Base-by-base conservation (phyloP, 805 yeast genomes). In the Isabelozyma rhagii region DNA sequence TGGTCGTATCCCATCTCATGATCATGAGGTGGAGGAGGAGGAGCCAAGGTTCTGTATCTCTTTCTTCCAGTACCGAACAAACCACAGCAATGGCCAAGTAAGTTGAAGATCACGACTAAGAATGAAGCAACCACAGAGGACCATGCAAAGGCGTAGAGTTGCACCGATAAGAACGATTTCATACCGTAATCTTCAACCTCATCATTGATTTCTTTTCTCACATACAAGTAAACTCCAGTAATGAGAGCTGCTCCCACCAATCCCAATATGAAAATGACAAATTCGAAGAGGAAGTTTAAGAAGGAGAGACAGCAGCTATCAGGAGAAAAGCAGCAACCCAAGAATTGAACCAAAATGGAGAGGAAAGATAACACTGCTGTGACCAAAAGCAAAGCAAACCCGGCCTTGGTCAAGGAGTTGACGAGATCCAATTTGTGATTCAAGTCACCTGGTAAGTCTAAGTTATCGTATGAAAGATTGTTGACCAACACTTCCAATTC, bases 141-240 rank as follows among this genome's bases (percentile, higher is more conserved):
- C 94, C 93, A 88, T 8, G 82, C 68, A 43, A 84, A 66, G 2
- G 82, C 90, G 47, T 81, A 77, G 55, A 78, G 85, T 46, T 68
- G 65, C 15, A 69, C 67, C 34, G 81, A 79, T 46, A 88, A 59
- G 38, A 63, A 61, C 2, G 89, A 79, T 39, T 66, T 62, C 44
- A 85, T 75, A 13, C 96, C 96, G 56, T 72, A 83, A 2, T 63
- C 62, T 2, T 59, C 62, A 10, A 67, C 66, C 34, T 71, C 68
- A 34, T 80, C 67, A 57, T 85, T 81, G 69, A 89, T 74, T 47
- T 78, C 71, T 10, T 70, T 66, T 51, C 77, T 67, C 52, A 84
- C 73, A 48, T 74, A 73, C 5, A 69, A 49, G 68, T 71, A 85
- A n/a, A 79, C 71, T 14, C 84, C 94, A 0, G 93, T 86, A 28